A percentile compares a stretch with the other conserved stretches of the same genome.
Conservation (phyloP, 2,329 filamentous ascomycete species). For the Colletotrichum sp. region DNA sequence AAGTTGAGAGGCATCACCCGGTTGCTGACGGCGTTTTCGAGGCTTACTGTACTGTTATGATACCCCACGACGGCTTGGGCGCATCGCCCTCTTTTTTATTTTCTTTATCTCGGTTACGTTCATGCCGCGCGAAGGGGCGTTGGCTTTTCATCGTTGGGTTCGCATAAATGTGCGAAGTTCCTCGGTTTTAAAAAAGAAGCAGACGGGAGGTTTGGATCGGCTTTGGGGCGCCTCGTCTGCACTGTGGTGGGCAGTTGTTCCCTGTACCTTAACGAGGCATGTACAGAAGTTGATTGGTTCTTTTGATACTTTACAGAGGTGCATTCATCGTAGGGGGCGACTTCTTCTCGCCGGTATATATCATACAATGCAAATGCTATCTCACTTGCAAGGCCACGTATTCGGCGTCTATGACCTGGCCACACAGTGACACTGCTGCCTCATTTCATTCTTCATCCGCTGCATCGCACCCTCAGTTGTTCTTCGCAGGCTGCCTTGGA, state of each 20-base stretch:
- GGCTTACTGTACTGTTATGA: constrained; percentile 22
- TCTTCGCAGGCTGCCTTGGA: constrained; percentile 54
- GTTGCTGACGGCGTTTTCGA: constrained; percentile 19
- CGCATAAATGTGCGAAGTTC: not conserved
- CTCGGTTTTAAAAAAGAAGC: not conserved
- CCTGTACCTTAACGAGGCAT: constrained; percentile 14
- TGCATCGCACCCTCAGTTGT: constrained; percentile 25
- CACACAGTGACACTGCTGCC: not conserved
- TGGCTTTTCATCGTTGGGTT: not conserved
- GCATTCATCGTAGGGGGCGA: not conserved
- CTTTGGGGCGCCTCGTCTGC: not conserved
- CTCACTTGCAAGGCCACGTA: not conserved
- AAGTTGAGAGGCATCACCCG: constrained; percentile 16
- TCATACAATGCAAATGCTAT: constrained; percentile 7
- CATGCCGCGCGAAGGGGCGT: not conserved
- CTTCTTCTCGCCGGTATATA: constrained; percentile 8
- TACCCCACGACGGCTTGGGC: constrained; percentile 21
- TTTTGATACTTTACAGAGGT: constrained; percentile 11
- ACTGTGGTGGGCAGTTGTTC: constrained; percentile 4
- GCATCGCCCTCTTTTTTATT: not conserved
- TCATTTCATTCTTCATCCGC: not conserved
- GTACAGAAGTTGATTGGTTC: constrained; percentile 7
- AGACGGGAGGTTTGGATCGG: not conserved
- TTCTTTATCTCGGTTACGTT: not conserved
- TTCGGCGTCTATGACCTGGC: not conserved